phyloP scores from a whole-genome alignment of 2,329 filamentous ascomycete species.

The Fusarium sp. region DNA sequence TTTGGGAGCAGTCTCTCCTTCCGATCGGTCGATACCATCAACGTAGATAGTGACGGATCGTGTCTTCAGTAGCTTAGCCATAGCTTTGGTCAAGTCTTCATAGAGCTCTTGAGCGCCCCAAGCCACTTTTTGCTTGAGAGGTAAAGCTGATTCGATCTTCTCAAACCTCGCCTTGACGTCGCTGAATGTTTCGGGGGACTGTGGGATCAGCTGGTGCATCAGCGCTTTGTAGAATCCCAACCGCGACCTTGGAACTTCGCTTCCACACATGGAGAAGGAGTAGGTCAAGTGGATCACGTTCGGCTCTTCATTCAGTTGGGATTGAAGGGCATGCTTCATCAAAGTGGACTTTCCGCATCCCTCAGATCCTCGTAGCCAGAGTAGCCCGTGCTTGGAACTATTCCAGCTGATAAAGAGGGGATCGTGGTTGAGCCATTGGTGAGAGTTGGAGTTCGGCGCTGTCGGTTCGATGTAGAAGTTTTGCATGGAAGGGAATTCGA shows the following conservation, averaged over 20 bases:
- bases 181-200: neutral
- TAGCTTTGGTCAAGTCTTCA: neutral
- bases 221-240: neutral
- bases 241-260: neutral
- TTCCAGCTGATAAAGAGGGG: neutral
- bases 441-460: fast-evolving
- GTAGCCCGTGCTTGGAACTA: neutral
- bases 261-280: neutral
- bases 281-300: neutral
- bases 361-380: neutral
- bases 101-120: slow-evolving; percentile 2
- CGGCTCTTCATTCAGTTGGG: neutral
- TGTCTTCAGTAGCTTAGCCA: neutral
- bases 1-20: neutral
- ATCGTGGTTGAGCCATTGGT: neutral
- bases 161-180: slow-evolving; percentile 3
- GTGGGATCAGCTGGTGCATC: neutral
- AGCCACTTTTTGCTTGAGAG: neutral
- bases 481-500: neutral
- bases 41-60: neutral
- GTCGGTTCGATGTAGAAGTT: neutral
- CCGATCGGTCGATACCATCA: slow-evolving; percentile 1
- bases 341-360: slow-evolving; percentile 10
- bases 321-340: neutral
- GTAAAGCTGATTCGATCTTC: neutral